Evolutionary conservation across 805 yeast species (phyloP), one percentile per base, ranked within the genome.

Genomic region (Monosporozyma servazzii): DNA sequence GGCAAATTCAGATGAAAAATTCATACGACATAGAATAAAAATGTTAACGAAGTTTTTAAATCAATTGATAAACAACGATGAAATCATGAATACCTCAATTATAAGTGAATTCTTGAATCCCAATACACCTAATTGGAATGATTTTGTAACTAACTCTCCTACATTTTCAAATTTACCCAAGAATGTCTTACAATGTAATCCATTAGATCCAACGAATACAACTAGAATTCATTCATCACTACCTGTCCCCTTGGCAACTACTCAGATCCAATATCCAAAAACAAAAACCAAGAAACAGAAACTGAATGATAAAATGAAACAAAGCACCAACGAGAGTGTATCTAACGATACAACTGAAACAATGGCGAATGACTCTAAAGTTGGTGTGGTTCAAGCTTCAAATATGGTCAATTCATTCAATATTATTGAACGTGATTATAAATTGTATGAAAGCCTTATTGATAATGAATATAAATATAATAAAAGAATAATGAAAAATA

Each of bases 21-120:
- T 68, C 25, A 65, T 68, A 52, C 64, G 69, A 53, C 71, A 68
- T 51, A 61, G 71, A 49, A 67, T 67, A 31, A 56, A 66, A 21
- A 61, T 66, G 60, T 54, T 68, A 13, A 64, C 68, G 0, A 58
- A 61, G n/a, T 66, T 68, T 52, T 51, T 68, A 33, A 66, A 65
- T 43, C 62, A 62, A 49, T 54, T 68, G 13, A 41, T 68, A 20
- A 50, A 53, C 29, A 59, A 59, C 37, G 55, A 56, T 4, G 69
- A 65, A 41, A 61, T 65, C 10, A 58, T 56, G 25, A 63, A 61
- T 25, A 67, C 69, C 2, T 57, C 68, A 1, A 66, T 68, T 18
- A 57, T 67, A 15, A 49, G 56, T 2, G 70, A 67, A 52, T 68
- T 68, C 50, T 54, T 68, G 43, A 66, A 67, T 56, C 66, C 69